Percentiles rank a stretch among this genome's conserved stretches.
phyloP scores from a whole-genome alignment of 768 basidiomycete genomes.

The Pulveroboletus sp. region DNA sequence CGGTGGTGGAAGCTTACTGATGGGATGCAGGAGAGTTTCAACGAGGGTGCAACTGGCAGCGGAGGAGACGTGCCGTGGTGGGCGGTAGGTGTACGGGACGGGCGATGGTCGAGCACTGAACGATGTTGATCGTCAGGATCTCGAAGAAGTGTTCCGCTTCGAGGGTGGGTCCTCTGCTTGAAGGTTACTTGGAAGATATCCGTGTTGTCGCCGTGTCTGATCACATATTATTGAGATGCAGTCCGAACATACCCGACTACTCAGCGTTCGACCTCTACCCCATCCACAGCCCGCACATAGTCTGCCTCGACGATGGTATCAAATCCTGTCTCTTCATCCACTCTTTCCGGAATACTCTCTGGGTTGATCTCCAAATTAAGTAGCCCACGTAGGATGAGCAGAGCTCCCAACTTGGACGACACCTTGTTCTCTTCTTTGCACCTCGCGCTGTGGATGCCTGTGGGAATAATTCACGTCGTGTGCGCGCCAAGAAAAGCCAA shows the following conservation, averaged over 20 bases:
- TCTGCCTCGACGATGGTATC: slow-evolving; percentile 57
- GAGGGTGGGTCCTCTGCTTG: slow-evolving; percentile 38
- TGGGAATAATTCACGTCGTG: neutral
- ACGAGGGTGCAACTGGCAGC: slow-evolving; percentile 68
- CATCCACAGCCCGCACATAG: slow-evolving; percentile 42
- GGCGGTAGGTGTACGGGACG: slow-evolving; percentile 39
- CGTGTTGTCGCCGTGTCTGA: too few relatives aligned
- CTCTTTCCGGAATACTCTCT: slow-evolving; percentile 35
- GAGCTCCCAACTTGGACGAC: slow-evolving; percentile 72
- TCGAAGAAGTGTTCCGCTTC: slow-evolving; percentile 72
- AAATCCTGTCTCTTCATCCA: slow-evolving; percentile 27
- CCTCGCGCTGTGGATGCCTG: slow-evolving; percentile 63
- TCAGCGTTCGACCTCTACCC: slow-evolving; percentile 45
- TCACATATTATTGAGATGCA: neutral
- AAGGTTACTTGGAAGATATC: neutral
- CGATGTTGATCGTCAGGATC: slow-evolving; percentile 31
- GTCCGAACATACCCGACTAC: neutral
- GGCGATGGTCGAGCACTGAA: neutral
- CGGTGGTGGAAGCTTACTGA: slow-evolving; percentile 79
- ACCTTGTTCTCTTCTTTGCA: slow-evolving; percentile 77
- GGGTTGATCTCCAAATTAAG: slow-evolving; percentile 45
- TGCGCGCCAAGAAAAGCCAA: neutral
- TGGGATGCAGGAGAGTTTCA: slow-evolving; percentile 73
- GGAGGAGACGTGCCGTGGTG: slow-evolving; percentile 71
- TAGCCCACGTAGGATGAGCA: slow-evolving; percentile 60